Evolutionary conservation across 495 filamentous ascomycete genomes (phyloP).

Genomic region (Penicillium antarcticum): DNA sequence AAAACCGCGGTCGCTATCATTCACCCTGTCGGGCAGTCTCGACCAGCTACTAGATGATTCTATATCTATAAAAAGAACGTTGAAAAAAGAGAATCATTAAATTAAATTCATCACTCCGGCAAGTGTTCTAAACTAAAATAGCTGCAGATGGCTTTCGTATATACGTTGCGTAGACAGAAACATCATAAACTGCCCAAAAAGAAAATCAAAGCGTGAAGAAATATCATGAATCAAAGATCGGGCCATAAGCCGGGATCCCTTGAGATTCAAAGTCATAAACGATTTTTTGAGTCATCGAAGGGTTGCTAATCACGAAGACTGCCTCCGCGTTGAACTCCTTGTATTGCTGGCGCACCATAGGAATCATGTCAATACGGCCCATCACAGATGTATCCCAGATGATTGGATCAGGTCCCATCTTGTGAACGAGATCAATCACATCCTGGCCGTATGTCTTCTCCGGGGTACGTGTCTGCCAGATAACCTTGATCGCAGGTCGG

Average conservation of each 20-base stretch:
- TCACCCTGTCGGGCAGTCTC: too few species aligned
- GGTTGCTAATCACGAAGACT: constrained; percentile 68
- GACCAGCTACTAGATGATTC: too few species aligned
- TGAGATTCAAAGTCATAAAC: constrained; percentile 64
- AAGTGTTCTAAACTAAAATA: too few species aligned
- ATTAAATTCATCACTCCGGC: too few species aligned
- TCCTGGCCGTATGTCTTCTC: constrained; percentile 46
- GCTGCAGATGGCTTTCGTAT: too few species aligned
- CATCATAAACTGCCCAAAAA: not conserved
- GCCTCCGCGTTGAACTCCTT: constrained; percentile 60
- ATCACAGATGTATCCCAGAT: constrained; percentile 46
- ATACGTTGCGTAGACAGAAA: too few species aligned
- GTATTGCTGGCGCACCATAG: constrained; percentile 52
- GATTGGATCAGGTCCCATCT: constrained; percentile 49
- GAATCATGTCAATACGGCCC: constrained; percentile 48
- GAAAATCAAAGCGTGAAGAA: not conserved
- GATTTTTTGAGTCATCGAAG: constrained; percentile 60
- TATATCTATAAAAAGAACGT: too few species aligned
- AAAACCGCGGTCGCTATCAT: too few species aligned
- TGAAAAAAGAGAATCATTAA: too few species aligned
- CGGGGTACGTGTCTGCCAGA: constrained; percentile 52
- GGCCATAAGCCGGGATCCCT: constrained; percentile 63
- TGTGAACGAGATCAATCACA: constrained; percentile 42
- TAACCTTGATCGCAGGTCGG: constrained; percentile 40
- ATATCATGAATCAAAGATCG: constrained; percentile 66